These are phyloP conservation scores for Tuber indicum DNA, from an alignment of 495 filamentous ascomycete genomes.

Conservation along the genomic window DNA sequence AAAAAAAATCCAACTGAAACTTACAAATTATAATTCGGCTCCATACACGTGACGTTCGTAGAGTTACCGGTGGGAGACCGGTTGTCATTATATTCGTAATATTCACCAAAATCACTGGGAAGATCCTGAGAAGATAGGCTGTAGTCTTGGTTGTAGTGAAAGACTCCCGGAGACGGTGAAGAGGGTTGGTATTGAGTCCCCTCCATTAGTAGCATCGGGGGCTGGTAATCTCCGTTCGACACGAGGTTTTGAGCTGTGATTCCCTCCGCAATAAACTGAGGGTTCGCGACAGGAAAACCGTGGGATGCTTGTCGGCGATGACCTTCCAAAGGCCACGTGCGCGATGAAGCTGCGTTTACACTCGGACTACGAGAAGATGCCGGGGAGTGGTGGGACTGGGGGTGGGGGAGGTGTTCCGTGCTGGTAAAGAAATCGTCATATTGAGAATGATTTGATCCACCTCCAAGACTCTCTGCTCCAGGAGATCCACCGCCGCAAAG, in stretches of 20 bases:
- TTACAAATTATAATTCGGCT: slow-evolving; percentile 2
- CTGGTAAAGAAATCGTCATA: background rate
- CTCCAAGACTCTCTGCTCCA: background rate
- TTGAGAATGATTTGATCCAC: slow-evolving; percentile 1
- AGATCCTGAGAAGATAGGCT: background rate
- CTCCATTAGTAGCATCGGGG: slow-evolving; percentile 2
- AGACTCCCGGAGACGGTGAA: background rate
- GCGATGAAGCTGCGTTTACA: background rate
- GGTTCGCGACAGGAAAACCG: background rate
- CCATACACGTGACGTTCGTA: background rate
- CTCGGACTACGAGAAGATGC: background rate
- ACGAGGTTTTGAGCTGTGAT: background rate
- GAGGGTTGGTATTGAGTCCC: background rate
- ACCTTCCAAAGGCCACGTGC: background rate
- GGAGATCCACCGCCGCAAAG: background rate
- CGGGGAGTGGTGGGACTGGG: slow-evolving; percentile 1
- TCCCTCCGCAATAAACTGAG: background rate
- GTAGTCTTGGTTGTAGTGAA: background rate
- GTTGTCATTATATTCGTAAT: background rate
- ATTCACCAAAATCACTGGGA: background rate
- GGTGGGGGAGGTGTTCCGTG: background rate
- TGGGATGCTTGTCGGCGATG: background rate
- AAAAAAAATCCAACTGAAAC: background rate
- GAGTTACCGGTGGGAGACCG: background rate
- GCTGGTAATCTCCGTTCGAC: background rate